phyloP scores from a whole-genome alignment of 2,329 filamentous ascomycete species.

The Shiraia bambusicola region DNA sequence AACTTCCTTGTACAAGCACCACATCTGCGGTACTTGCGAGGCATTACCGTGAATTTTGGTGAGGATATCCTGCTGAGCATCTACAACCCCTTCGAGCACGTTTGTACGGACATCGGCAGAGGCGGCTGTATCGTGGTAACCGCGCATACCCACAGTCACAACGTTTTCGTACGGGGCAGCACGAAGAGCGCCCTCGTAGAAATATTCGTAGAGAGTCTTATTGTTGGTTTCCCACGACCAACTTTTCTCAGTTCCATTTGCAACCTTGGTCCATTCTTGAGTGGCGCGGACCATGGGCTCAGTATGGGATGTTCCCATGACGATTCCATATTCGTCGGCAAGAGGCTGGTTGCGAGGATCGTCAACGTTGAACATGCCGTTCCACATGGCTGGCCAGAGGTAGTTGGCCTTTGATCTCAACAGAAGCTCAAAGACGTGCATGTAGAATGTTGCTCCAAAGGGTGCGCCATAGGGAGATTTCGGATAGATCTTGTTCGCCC shows the following conservation, averaged over 20 bases:
- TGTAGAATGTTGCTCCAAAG: slow-evolving; percentile 64
- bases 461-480: slow-evolving; percentile 47
- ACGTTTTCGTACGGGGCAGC: slow-evolving; percentile 67
- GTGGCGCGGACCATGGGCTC: slow-evolving; percentile 68
- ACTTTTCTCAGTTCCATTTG: slow-evolving; percentile 51
- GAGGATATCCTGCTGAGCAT: slow-evolving; percentile 61
- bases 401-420: slow-evolving; percentile 72
- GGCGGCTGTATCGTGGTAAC: slow-evolving; percentile 65
- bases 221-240: slow-evolving; percentile 74
- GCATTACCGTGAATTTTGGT: slow-evolving; percentile 56
- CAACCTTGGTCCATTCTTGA: slow-evolving; percentile 51
- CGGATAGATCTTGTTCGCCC: slow-evolving; percentile 60
- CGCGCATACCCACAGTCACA: slow-evolving; percentile 69
- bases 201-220: slow-evolving; percentile 66
- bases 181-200: slow-evolving; percentile 65
- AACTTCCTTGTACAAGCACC: slow-evolving; percentile 75
- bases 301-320: slow-evolving; percentile 71
- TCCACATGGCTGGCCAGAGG: slow-evolving; percentile 73
- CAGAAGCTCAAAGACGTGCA: slow-evolving; percentile 69
- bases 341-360: slow-evolving; percentile 68
- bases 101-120: slow-evolving; percentile 59
- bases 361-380: slow-evolving; percentile 70
- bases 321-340: slow-evolving; percentile 72
- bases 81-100: slow-evolving; percentile 62
- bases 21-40: slow-evolving; percentile 64